Evolutionary conservation across 768 basidiomycete species (phyloP), one percentile per base, ranked within the genome.

Genomic region (Suillus sp.): DNA sequence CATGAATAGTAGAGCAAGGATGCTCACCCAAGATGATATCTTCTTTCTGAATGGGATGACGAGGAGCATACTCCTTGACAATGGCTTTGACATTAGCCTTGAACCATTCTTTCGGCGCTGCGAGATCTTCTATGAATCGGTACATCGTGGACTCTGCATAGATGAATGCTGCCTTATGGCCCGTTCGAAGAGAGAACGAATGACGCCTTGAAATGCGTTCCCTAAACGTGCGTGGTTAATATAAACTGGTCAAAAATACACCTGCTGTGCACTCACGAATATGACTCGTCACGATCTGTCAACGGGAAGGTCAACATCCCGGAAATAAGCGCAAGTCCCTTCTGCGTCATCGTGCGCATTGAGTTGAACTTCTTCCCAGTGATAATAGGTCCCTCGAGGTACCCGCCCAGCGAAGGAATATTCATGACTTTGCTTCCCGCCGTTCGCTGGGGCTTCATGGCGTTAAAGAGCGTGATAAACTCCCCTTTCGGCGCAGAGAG

Each of bases 391-490:
- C 88, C 89, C 32, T 53, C 20, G 6, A 34, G 88, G 70, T 86
- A 90, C 4, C 86, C 87, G 57, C 78, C 74, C 7, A 90, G 72
- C 6, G 86, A 84, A 8, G 87, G 84, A 55, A 91, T 74, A 35
- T 70, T 75, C 60, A 73, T 77, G 37, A 82, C 75, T 8, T 69
- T 67, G 8, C 78, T 79, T 25, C 79, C 76, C 1, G 77, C 70
- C 4, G 83, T 77, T 63, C 79, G 78, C 32, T 72, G 73, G 0
- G 84, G 86, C 58, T 80, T 74, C 73, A 84, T 81, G 1, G 87
- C 82, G 70, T 91, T 88, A 73, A 91, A 86, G 8, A 92, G 79
- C 11, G 84, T 87, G 56, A 89, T 75, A 64, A 93, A 93, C 35
- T 75, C 72, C 2, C 90, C 90, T 16, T 76, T 71, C 0, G 86